These are phyloP conservation scores for Rhamnella rubrinervis DNA, from an alignment of 331 rosid genomes.

Conservation along the genomic window DNA sequence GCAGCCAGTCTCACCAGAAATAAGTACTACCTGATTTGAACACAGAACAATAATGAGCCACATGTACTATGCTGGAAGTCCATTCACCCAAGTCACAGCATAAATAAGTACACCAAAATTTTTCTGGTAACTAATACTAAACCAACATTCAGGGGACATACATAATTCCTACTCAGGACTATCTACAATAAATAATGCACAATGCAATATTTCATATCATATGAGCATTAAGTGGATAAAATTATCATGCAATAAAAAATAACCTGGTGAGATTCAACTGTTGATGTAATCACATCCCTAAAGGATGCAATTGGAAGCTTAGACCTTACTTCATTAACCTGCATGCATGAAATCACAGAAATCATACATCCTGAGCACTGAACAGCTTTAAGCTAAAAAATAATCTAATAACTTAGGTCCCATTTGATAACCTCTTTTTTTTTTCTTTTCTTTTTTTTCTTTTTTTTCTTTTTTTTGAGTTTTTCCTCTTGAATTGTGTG, in stretches of 20 bases:
- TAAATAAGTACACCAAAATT: too few species aligned
- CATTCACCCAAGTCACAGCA: constrained; percentile 13
- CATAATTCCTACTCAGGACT: constrained; percentile 16
- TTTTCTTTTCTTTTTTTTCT: too few species aligned
- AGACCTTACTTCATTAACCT: constrained; percentile 53
- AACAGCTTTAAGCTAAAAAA: constrained; percentile 7
- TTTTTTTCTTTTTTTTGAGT: too few species aligned
- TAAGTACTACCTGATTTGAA: constrained; percentile 78
- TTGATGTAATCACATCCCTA: constrained; percentile 66
- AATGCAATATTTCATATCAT: constrained; percentile 22
- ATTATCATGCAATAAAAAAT: constrained; percentile 9
- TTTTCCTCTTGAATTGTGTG: too few species aligned
- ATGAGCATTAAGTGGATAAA: constrained; percentile 16
- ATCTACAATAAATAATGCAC: constrained; percentile 17
- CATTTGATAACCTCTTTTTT: too few species aligned
- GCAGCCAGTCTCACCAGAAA: constrained; percentile 93
- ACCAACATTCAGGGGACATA: constrained; percentile 8
- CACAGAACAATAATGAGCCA: constrained; percentile 27
- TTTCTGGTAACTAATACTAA: not conserved
- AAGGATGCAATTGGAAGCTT: constrained; percentile 89
- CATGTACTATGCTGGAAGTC: constrained; percentile 24
- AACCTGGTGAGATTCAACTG: constrained; percentile 88
- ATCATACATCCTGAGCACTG: constrained; percentile 12
- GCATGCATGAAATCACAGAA: constrained; percentile 32
- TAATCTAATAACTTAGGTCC: constrained; percentile 3